Percentiles rank a stretch among this genome's conserved stretches.
Conservation (phyloP, 2,329 filamentous ascomycete genomes). For the Gaeumannomyces tritici region DNA sequence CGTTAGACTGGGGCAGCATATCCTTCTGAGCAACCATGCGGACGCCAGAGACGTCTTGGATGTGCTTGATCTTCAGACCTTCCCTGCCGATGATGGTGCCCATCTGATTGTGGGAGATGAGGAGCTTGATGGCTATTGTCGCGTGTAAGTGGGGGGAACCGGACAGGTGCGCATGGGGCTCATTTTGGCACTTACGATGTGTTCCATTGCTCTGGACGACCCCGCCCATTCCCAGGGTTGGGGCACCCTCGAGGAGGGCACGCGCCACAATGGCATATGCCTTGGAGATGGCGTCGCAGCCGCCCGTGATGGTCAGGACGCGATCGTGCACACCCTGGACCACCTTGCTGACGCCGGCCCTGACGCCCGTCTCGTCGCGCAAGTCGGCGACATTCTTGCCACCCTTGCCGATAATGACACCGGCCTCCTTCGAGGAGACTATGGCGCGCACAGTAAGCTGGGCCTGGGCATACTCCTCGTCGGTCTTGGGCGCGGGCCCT, state of each 20-base stretch:
- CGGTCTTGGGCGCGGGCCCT: constrained; percentile 77
- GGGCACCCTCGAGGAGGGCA: constrained; percentile 83
- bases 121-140: constrained; percentile 75
- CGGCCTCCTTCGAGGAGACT: constrained; percentile 97
- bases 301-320: constrained; percentile 88
- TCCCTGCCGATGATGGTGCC: constrained; percentile 96
- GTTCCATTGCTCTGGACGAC: constrained; percentile 80
- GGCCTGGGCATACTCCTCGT: constrained; percentile 90
- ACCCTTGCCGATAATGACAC: constrained; percentile 97
- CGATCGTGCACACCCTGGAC: constrained; percentile 96
- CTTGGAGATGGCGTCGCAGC: constrained; percentile 78
- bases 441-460: constrained; percentile 93
- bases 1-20: constrained; percentile 97
- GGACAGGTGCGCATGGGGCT: not conserved
- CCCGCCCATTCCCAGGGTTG: constrained; percentile 92
- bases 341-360: constrained; percentile 97
- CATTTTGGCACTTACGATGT: constrained; percentile 63
- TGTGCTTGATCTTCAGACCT: constrained; percentile 98
- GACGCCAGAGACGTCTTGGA: constrained; percentile 91
- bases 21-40: constrained; percentile 99
- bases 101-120: constrained; percentile 99
- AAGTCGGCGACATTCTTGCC: constrained; percentile 98
- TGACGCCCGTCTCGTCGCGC: constrained; percentile 94
- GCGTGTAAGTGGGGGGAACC: not conserved
- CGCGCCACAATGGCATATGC: constrained; percentile 92